phyloP scores from a whole-genome alignment of 2,329 filamentous ascomycete species.

The Trichoderma guizhouense region DNA sequence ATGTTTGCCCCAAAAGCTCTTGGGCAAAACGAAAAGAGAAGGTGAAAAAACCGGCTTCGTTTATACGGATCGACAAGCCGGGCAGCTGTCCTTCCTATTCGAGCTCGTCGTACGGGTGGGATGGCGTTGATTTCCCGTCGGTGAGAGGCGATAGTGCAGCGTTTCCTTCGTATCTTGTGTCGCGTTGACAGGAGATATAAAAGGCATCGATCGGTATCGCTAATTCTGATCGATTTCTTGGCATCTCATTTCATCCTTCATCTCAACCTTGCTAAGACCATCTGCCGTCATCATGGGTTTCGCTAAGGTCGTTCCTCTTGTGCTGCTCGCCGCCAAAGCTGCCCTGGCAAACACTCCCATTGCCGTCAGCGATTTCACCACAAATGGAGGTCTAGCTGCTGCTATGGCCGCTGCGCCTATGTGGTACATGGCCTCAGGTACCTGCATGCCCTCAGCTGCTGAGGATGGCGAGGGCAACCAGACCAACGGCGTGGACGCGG shows the following conservation, averaged over 20 bases:
- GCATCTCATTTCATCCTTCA: background rate
- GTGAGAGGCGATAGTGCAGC: background rate
- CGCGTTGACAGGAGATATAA: background rate
- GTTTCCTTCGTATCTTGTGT: background rate
- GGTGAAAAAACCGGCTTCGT: background rate
- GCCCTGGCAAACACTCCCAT: conserved; percentile 20
- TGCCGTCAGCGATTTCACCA: conserved; percentile 9
- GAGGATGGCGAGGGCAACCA: conserved; percentile 21
- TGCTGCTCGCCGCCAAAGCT: conserved; percentile 14
- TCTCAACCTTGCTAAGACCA: background rate
- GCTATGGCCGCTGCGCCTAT: conserved; percentile 20
- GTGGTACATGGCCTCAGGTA: conserved; percentile 23
- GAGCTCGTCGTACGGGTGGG: background rate
- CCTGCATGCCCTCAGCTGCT: conserved; percentile 23
- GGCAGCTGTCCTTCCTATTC: background rate
- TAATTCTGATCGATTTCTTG: background rate
- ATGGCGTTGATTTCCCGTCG: background rate
- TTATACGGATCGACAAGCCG: background rate
- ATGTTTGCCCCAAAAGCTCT: background rate
- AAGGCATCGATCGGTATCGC: background rate
- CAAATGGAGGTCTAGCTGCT: conserved; percentile 20
- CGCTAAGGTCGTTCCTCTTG: background rate
- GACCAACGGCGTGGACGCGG: conserved; percentile 21
- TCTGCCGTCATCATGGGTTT: background rate
- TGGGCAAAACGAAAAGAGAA: background rate